Evolutionary conservation across 2,329 filamentous ascomycete species (phyloP).

Genomic region (Fusarium torulosum): DNA sequence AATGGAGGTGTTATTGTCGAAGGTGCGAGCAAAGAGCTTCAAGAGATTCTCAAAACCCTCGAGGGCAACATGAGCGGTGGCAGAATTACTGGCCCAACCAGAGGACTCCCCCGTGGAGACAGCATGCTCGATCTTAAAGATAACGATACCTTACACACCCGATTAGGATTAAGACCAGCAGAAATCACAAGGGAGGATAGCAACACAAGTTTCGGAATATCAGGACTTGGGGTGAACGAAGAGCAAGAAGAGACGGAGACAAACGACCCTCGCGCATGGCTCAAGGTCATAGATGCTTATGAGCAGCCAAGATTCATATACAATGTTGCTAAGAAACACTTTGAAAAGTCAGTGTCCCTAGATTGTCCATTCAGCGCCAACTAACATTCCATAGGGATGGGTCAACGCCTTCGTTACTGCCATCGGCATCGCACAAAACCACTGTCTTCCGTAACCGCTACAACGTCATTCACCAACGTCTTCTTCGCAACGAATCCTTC

Average conservation of each 20-base stretch:
- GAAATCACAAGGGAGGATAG: constrained; percentile 69
- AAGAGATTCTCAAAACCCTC: constrained; percentile 83
- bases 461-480: constrained; percentile 89
- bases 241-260: constrained; percentile 69
- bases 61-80: constrained; percentile 94
- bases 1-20: constrained; percentile 93
- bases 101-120: constrained; percentile 67
- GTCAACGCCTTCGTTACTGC: constrained; percentile 77
- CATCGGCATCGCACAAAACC: constrained; percentile 84
- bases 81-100: constrained; percentile 66
- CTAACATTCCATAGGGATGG: constrained; percentile 61
- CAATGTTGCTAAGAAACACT: constrained; percentile 87
- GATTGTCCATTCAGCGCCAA: constrained; percentile 20
- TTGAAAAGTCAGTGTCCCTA: constrained; percentile 73
- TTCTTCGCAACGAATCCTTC: constrained; percentile 93
- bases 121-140: constrained; percentile 72
- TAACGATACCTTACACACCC: constrained; percentile 65
- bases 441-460: constrained; percentile 89
- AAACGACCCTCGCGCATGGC: constrained; percentile 81
- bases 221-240: constrained; percentile 64
- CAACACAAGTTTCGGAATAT: constrained; percentile 74
- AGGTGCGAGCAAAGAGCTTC: constrained; percentile 79
- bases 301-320: constrained; percentile 85
- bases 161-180: constrained; percentile 64
- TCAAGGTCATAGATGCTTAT: constrained; percentile 86